Percentiles rank a stretch among this genome's conserved stretches.
These are phyloP conservation scores for Geotrichum citri-aurantii DNA, from an alignment of 1,139 yeast species.

Conservation along the genomic window DNA sequence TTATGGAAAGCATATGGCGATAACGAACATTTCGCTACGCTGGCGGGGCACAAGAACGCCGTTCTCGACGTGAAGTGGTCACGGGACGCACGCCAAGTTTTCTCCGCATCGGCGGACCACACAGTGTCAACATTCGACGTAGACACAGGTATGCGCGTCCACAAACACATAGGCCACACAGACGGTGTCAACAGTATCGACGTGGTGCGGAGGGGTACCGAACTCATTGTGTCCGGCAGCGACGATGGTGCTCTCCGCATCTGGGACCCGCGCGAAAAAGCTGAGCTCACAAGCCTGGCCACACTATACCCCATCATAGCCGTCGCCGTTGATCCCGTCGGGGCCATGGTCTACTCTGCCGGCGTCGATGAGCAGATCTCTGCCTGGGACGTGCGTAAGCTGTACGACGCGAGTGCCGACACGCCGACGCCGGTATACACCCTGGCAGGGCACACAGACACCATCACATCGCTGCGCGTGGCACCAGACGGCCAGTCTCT, in stretches of 20 bases:
- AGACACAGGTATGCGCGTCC: conserved; percentile 48
- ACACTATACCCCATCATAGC: conserved; percentile 57
- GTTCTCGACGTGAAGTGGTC: conserved; percentile 47
- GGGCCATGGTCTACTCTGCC: conserved; percentile 46
- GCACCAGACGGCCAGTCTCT: conserved; percentile 47
- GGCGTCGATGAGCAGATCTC: conserved; percentile 64
- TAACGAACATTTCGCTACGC: conserved; percentile 40
- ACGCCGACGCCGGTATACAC: conserved; percentile 38
- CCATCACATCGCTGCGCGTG: conserved; percentile 50
- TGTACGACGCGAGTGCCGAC: conserved; percentile 14
- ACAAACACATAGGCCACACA: conserved; percentile 39
- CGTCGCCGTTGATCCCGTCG: conserved; percentile 41
- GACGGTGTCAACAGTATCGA: conserved; percentile 54
- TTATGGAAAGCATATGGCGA: conserved; percentile 42
- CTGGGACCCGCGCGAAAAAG: conserved; percentile 62
- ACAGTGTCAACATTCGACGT: conserved; percentile 53
- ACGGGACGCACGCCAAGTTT: conserved; percentile 38
- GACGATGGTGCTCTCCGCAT: conserved; percentile 56
- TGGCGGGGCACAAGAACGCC: conserved; percentile 48
- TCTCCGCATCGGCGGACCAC: conserved; percentile 45
- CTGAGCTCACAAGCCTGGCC: conserved; percentile 37
- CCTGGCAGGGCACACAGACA: conserved; percentile 41
- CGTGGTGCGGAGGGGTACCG: conserved; percentile 33
- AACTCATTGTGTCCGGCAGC: conserved; percentile 47
- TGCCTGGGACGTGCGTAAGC: conserved; percentile 47